phyloP scores from a whole-genome alignment of 192 early-diverging fungal genomes.

The Rhizophagus sp. region DNA sequence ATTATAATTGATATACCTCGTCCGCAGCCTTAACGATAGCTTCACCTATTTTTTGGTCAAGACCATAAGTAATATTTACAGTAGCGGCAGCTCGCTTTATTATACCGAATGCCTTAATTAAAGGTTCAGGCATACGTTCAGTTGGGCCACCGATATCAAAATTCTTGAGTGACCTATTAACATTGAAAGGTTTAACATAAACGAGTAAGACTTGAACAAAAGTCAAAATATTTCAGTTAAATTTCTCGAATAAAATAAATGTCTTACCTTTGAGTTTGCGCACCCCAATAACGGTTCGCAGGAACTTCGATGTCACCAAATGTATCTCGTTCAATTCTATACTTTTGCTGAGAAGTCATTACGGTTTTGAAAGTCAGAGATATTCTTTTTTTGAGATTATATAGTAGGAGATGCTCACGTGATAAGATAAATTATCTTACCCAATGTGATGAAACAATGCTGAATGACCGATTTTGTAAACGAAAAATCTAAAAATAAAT shows the following conservation, averaged over 20 bases:
- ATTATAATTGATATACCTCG: constrained; percentile 52
- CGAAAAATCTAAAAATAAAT: background rate
- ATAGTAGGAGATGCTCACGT: background rate
- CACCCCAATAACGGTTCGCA: constrained; percentile 94
- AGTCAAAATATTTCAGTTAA: no score
- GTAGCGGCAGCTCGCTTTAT: constrained; percentile 94
- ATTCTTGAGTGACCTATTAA: constrained; percentile 83
- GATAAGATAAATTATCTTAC: background rate
- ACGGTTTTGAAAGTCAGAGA: background rate
- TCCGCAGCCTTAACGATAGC: constrained; percentile 88
- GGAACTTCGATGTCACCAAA: constrained; percentile 97
- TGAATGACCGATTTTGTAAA: background rate
- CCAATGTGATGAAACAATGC: background rate
- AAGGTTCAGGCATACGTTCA: constrained; percentile 94
- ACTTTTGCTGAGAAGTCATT: constrained; percentile 53
- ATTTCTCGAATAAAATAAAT: no score
- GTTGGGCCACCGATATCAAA: constrained; percentile 94
- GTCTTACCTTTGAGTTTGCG: constrained; percentile 83
- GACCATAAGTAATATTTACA: constrained; percentile 90
- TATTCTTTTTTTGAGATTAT: background rate
- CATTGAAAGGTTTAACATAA: no score
- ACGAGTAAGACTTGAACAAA: no score
- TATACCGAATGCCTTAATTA: constrained; percentile 94
- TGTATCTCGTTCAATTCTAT: constrained; percentile 81
- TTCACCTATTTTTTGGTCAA: constrained; percentile 79